These are phyloP conservation scores for Immersiella caudata DNA, from an alignment of 495 filamentous ascomycete genomes.

Conservation along the genomic window DNA sequence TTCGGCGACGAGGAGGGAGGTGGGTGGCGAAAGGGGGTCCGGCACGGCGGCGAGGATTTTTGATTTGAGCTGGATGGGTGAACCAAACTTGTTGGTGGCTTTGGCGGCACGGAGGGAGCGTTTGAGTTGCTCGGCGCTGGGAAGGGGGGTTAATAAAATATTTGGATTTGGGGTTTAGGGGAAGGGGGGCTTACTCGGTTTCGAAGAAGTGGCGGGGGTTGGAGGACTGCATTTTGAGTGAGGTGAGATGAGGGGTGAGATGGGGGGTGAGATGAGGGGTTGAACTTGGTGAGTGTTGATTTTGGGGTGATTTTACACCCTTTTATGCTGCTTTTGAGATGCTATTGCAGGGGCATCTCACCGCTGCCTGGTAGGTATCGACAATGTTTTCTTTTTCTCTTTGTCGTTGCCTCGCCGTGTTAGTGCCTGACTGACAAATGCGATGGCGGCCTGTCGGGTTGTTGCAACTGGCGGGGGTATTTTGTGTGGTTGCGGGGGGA, in stretches of 20 bases:
- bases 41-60: constrained; percentile 80
- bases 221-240: constrained; percentile 39
- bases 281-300: neutral
- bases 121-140: constrained; percentile 72
- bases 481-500: neutral
- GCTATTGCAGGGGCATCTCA: neutral
- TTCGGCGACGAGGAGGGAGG: constrained; percentile 76
- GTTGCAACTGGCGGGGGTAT: constrained; percentile 14
- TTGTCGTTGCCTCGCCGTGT: constrained; percentile 8
- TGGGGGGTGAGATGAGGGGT: constrained; percentile 2
- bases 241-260: constrained; percentile 3
- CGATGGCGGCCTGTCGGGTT: constrained; percentile 3
- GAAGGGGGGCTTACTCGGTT: constrained; percentile 64
- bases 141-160: constrained; percentile 13
- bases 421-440: constrained; percentile 16
- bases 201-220: constrained; percentile 76
- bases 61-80: constrained; percentile 76
- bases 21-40: constrained; percentile 63
- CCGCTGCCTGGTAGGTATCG: constrained; percentile 17
- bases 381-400: constrained; percentile 3
- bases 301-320: neutral
- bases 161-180: neutral
- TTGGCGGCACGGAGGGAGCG: constrained; percentile 74
- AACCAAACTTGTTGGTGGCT: constrained; percentile 78
- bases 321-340: neutral